phyloP scores from a whole-genome alignment of 1,139 yeast genomes.

The Candida mesenterica region DNA sequence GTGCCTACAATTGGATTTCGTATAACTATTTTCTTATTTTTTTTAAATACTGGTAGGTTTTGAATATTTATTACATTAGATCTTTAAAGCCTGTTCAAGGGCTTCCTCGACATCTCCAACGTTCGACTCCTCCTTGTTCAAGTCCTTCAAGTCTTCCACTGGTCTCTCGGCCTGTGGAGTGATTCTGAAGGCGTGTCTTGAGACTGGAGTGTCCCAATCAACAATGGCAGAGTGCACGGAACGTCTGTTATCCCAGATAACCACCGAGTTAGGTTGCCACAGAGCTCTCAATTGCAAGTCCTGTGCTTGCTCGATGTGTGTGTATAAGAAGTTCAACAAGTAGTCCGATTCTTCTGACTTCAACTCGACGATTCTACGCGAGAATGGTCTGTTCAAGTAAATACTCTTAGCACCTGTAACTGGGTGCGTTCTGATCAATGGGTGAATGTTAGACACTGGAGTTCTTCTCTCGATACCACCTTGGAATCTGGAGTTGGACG shows the following conservation, averaged over 20 bases:
- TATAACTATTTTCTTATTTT: too few relatives aligned
- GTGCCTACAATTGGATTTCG: too few relatives aligned
- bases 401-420: conserved; percentile 53
- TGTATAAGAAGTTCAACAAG: conserved; percentile 49
- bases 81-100: conserved; percentile 18
- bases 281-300: conserved; percentile 57
- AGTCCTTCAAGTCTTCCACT: conserved; percentile 34
- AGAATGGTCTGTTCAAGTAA: conserved; percentile 53
- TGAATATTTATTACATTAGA: too few relatives aligned
- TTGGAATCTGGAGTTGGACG: conserved; percentile 27
- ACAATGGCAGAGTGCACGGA: conserved; percentile 43
- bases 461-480: conserved; percentile 46
- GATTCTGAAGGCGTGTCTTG: conserved; percentile 45
- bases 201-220: conserved; percentile 42
- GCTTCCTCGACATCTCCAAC: conserved; percentile 42
- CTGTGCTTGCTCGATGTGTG: conserved; percentile 44
- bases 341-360: conserved; percentile 55
- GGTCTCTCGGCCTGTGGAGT: conserved; percentile 52
- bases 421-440: conserved; percentile 58
- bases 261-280: conserved; percentile 59
- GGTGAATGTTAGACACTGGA: conserved; percentile 49
- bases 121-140: conserved; percentile 33
- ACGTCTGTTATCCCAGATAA: conserved; percentile 50
- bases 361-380: conserved; percentile 55
- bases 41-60: too few relatives aligned